Conservation (phyloP, 2,329 filamentous ascomycete species). For the Fusarium xyrophilum region DNA sequence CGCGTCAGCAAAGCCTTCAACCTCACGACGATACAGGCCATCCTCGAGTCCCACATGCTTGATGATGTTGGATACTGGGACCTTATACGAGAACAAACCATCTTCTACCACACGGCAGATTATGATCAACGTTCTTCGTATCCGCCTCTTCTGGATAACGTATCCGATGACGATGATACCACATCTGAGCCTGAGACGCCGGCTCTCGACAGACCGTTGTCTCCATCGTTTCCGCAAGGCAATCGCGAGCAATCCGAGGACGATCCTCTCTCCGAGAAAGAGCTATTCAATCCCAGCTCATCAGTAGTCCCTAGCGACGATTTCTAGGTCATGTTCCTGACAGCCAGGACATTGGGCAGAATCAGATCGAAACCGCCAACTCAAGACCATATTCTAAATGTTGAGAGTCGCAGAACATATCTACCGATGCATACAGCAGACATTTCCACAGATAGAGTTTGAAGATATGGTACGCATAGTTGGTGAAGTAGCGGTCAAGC, state of each 20-base stretch:
- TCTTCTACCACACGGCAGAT: background rate
- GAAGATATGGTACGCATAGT: background rate
- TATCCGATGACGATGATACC: background rate
- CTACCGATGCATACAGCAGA: background rate
- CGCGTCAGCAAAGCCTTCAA: background rate
- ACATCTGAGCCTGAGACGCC: background rate
- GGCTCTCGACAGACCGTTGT: background rate
- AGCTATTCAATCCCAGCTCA: accelerated
- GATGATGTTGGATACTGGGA: background rate
- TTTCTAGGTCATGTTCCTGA: background rate
- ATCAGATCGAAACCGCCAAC: background rate
- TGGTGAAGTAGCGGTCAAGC: background rate
- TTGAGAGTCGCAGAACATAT: background rate
- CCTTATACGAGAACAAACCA: background rate
- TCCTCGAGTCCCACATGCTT: background rate
- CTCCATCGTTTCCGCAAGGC: background rate
- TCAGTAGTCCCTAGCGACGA: background rate
- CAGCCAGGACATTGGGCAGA: background rate
- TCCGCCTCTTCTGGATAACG: background rate
- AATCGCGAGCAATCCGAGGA: background rate
- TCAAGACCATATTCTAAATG: background rate
- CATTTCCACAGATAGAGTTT: accelerated
- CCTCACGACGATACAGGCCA: background rate
- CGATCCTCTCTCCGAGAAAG: accelerated
- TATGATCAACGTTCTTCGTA: background rate